Percentiles rank a stretch among this genome's conserved stretches.
Conservation (phyloP, 2,329 filamentous ascomycete genomes). For the Myriosclerotinia scirpicola region DNA sequence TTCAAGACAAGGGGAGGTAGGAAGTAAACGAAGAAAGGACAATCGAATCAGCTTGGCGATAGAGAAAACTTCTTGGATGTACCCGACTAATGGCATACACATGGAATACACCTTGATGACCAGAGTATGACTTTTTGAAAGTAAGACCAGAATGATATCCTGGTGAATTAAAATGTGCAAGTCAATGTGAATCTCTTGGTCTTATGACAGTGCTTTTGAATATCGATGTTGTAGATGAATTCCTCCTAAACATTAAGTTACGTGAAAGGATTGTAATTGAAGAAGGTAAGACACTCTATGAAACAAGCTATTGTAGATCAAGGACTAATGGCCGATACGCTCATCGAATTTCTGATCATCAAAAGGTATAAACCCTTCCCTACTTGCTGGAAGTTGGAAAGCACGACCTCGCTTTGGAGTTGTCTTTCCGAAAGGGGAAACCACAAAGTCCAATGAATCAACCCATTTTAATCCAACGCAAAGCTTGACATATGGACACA, state of each 20-base stretch:
- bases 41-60: not conserved
- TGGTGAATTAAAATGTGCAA: not conserved
- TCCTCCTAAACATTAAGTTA: not conserved
- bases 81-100: not conserved
- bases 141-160: not conserved
- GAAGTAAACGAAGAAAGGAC: not conserved
- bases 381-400: conserved; percentile 4
- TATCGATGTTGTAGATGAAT: not conserved
- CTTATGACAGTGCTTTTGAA: not conserved
- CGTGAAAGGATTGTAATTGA: not conserved
- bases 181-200: not conserved
- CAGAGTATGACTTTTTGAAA: not conserved
- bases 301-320: not conserved
- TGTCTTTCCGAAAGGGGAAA: conserved; percentile 7
- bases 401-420: conserved; percentile 8
- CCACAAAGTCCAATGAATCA: not conserved
- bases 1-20: not conserved
- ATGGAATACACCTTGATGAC: not conserved
- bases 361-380: not conserved
- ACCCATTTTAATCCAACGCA: not conserved
- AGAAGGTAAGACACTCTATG: conserved; percentile 1
- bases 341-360: not conserved
- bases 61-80: not conserved
- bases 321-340: not conserved
- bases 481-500: not conserved